Evolutionary conservation across 2,329 filamentous ascomycete species (phyloP), one percentile per base, ranked within the genome.

Genomic region (Fusarium sublunatum): DNA sequence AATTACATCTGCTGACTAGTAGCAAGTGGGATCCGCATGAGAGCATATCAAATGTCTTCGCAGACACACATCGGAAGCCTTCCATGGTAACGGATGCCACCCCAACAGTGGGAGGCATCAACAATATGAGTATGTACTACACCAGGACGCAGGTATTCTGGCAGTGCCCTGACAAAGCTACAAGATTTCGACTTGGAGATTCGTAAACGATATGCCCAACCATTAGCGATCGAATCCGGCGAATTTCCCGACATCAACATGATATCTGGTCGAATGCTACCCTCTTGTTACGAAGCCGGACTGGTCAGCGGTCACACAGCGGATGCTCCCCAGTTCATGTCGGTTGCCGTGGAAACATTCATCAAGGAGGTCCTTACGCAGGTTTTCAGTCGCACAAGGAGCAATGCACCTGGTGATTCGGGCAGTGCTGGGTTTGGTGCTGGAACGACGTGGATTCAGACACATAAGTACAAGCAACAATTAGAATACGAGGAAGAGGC

Each of bases 401-500:
- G 84, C 69, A 90, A 91, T 69, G 86, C 85, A 1, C 86, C 87
- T 4, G 86, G 86, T 28, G 84, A 87, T 58, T 84, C 83, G 15
- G 86, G 83, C 8, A 86, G 79, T 57, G 84, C 86, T 47, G 86
- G 86, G 3, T 87, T 87, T 52, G 89, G 89, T 4, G 82, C 86
- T 31, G 88, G 87, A 38, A 86, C 86, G 38, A 83, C 83, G 32
- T 91, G 90, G 81, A 86, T 97, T 56, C 89, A 93, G 74, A 96
- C 92, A 3, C 85, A 89, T 66, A 88, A 87, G 56, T 97, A 94
- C 76, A 87, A 87, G 63, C 83, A 85, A 56, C 91, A 92, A 73
- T 82, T 97, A 10, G 86, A 87, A 51, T 81, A 82, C 42, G 93
- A 97, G 74, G 93, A 97, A 73, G 84, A 89, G 39, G 85, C 87